Evolutionary conservation across 192 early-diverging fungal genomes (phyloP), one percentile per base, ranked within the genome.

Genomic region (Oehlia diaphana): DNA sequence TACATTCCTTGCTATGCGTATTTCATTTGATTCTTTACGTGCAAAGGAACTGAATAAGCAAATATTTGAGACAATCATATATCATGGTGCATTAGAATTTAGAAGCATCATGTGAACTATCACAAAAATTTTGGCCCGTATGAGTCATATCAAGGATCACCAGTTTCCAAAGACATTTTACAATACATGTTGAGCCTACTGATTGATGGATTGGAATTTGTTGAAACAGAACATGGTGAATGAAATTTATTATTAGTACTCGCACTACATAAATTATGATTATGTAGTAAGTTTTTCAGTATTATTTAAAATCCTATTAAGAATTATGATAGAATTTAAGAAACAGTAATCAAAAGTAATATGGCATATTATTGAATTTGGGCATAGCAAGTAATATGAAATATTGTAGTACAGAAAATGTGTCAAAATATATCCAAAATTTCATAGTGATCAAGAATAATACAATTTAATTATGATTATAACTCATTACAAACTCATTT

Each of bases 61-160:
- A 72, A 96, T 98, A 82, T 98, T 97, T 83, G 97, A 99, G 87
- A 95, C 96, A 63, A n/a, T n/a, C n/a, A 96, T 99, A 75, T 99
- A 99, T 84, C 95, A 95, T 81, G 95, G 92, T 33, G 95, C 95
- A 33, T n/a, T n/a, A n/a, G n/a, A n/a, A n/a, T n/a, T 86, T 99
- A 7, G 96, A 97, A 83, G 90, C 96, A 0, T 96, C 95, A 19
- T 94, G 92, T 79, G 97, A 98, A 83, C 76, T 99, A 68, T 96
- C 97, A 47, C 85, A 94, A 76, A 76, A 87, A 35, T n/a, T 79
- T 88, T 2, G 97, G 97, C 31, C 69, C 92, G 0, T 97, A 99
- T 84, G 91, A 92, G 84, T 92, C 96, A 9, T 99, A 97, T 83
- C 87, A 83, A 73, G 96, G 96, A 47, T 91, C 88, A 19, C 97